phyloP scores from a whole-genome alignment of 2,329 filamentous ascomycete species.

The Monosporascus cannonballus region DNA sequence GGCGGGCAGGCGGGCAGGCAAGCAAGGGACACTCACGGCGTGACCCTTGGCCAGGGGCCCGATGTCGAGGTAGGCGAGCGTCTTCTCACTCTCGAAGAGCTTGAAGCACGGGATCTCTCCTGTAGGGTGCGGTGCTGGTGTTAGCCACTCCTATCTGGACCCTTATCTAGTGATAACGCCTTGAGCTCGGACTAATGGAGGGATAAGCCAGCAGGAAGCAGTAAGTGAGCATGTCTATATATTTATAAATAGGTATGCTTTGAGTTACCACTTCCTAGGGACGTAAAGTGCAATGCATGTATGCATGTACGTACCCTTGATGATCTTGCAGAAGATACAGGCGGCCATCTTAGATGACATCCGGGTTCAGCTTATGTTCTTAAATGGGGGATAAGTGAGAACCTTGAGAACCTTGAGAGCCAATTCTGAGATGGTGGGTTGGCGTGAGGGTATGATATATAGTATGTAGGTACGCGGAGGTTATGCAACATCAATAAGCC shows the following conservation, averaged over 20 bases:
- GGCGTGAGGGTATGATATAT: background rate
- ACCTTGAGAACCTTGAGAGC: constrained; percentile 1
- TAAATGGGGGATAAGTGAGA: background rate
- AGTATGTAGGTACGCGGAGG: background rate
- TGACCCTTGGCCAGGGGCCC: constrained; percentile 83
- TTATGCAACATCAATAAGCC: constrained; percentile 8
- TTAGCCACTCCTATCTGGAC: no score
- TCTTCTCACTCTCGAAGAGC: constrained; percentile 90
- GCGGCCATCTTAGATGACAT: constrained; percentile 47
- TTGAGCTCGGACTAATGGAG: no score
- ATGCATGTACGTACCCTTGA: constrained; percentile 61
- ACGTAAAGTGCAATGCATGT: background rate
- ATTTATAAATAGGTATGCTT: background rate
- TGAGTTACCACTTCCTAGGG: background rate
- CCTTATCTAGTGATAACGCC: no score
- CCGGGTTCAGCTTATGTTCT: background rate
- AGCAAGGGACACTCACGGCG: constrained; percentile 53
- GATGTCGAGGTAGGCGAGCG: constrained; percentile 94
- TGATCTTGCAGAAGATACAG: constrained; percentile 98
- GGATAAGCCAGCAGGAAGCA: background rate
- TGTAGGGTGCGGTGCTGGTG: constrained; percentile 29
- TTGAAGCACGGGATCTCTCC: constrained; percentile 96
- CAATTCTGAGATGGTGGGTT: background rate
- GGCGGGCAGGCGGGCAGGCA: background rate
- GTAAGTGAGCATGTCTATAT: no score